Evolutionary conservation across 2,329 filamentous ascomycete genomes (phyloP).

Genomic region (Malbranchea zuffiana): DNA sequence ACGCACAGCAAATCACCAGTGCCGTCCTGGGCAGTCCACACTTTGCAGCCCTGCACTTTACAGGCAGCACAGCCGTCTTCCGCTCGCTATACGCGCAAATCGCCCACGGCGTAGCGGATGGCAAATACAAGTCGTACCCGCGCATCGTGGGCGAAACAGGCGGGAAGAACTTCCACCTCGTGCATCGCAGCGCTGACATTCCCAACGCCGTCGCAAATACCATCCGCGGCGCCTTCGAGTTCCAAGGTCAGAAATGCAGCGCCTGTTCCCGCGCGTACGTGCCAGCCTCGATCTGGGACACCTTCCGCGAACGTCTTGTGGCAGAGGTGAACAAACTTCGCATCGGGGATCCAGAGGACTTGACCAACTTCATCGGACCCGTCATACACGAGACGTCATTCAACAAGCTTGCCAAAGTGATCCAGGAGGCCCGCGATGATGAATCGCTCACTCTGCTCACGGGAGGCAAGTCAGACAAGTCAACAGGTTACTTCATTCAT

Average conservation of each 20-base stretch:
- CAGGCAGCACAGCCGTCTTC: constrained; percentile 86
- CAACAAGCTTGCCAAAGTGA: constrained; percentile 65
- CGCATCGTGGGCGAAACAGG: constrained; percentile 84
- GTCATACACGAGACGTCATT: constrained; percentile 77
- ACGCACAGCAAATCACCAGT: constrained; percentile 73
- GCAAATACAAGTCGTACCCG: constrained; percentile 73
- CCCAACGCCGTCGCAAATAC: constrained; percentile 71
- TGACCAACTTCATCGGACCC: constrained; percentile 72
- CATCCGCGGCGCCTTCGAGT: constrained; percentile 79
- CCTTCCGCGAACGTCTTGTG: constrained; percentile 57
- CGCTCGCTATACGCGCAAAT: constrained; percentile 79
- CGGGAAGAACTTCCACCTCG: constrained; percentile 85
- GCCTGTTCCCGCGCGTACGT: constrained; percentile 74
- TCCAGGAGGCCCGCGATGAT: constrained; percentile 73
- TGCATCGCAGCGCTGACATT: constrained; percentile 67
- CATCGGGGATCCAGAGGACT: constrained; percentile 58
- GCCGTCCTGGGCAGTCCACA: constrained; percentile 63
- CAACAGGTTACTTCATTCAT: constrained; percentile 70
- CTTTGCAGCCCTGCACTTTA: constrained; percentile 90
- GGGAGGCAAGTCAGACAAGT: constrained; percentile 67
- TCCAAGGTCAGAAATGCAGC: constrained; percentile 84
- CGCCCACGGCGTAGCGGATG: constrained; percentile 66
- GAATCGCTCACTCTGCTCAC: constrained; percentile 58
- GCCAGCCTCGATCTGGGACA: constrained; percentile 60
- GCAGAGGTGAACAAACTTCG: constrained; percentile 60